phyloP scores from a whole-genome alignment of 1,139 yeast species.

The Komagataea norvegica region DNA sequence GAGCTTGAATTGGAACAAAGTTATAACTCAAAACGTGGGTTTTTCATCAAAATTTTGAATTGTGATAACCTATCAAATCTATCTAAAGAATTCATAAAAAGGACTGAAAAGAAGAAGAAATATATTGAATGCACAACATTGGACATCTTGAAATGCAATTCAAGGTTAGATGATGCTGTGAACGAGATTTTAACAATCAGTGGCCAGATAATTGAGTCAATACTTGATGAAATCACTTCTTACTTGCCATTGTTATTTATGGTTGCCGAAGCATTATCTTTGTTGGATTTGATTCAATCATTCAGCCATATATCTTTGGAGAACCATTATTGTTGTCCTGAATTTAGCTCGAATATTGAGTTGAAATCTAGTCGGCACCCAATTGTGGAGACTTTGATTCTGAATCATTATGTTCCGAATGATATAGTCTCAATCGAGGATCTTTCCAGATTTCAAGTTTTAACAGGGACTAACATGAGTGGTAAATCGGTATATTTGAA shows the following conservation, averaged over 20 bases:
- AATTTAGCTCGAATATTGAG: constrained; percentile 30
- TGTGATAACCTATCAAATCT: constrained; percentile 16
- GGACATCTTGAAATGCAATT: constrained; percentile 38
- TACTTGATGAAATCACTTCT: constrained; percentile 28
- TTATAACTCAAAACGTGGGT: constrained; percentile 38
- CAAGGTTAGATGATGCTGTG: constrained; percentile 36
- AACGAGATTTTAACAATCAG: constrained; percentile 39
- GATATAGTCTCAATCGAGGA: constrained; percentile 33
- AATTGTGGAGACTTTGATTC: constrained; percentile 30
- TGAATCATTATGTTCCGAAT: constrained; percentile 33
- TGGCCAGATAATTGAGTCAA: constrained; percentile 34
- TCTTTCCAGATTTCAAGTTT: constrained; percentile 38
- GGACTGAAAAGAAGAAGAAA: constrained; percentile 30
- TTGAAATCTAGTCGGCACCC: constrained; percentile 40
- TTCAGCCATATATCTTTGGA: constrained; percentile 32
- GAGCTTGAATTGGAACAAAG: constrained; percentile 29
- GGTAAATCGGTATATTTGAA: constrained; percentile 44
- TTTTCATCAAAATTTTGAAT: constrained; percentile 31
- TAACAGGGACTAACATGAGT: constrained; percentile 46
- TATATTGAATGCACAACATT: constrained; percentile 39
- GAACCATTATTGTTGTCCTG: constrained; percentile 34
- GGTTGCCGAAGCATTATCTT: constrained; percentile 41
- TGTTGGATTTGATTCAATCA: constrained; percentile 39
- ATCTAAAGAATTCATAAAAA: constrained; percentile 35
- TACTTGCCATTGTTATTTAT: constrained; percentile 36